A percentile compares a stretch with the other conserved stretches of the same genome.
Evolutionary conservation across 2,329 filamentous ascomycete species (phyloP).

Genomic region (Aspergillus quadricinctus): DNA sequence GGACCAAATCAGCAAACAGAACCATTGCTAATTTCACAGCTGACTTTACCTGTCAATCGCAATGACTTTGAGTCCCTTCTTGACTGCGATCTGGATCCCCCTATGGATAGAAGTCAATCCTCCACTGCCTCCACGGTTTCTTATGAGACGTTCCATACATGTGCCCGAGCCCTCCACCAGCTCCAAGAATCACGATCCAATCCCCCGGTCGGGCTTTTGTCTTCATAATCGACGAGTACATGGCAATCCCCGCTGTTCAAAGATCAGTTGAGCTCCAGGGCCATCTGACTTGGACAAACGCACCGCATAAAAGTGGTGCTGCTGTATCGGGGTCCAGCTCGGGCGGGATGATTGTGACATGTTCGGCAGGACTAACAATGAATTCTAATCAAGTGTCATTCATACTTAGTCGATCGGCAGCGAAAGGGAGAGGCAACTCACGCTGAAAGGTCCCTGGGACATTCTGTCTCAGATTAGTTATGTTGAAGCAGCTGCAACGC

Average conservation of each 20-base stretch:
- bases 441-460: constrained; percentile 37
- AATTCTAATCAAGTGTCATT: constrained; percentile 22
- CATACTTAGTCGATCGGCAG: neutral
- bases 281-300: constrained; percentile 1
- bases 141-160: constrained; percentile 22
- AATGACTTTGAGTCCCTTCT: constrained; percentile 33
- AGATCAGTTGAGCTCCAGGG: neutral
- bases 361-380: constrained; percentile 31
- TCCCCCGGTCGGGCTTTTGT: constrained; percentile 31
- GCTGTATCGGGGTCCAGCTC: constrained; percentile 29
- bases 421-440: constrained; percentile 6
- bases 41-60: constrained; percentile 32
- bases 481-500: neutral
- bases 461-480: constrained; percentile 21
- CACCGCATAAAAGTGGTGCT: constrained; percentile 36
- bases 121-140: neutral
- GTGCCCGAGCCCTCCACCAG: constrained; percentile 37
- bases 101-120: constrained; percentile 12
- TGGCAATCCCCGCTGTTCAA: constrained; percentile 32
- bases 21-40: neutral
- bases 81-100: constrained; percentile 35
- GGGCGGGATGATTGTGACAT: constrained; percentile 33
- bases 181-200: constrained; percentile 34
- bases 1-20: neutral
- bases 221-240: constrained; percentile 39